Conservation (phyloP, 352 stramenopile species). For the Phytophthora pisi region DNA sequence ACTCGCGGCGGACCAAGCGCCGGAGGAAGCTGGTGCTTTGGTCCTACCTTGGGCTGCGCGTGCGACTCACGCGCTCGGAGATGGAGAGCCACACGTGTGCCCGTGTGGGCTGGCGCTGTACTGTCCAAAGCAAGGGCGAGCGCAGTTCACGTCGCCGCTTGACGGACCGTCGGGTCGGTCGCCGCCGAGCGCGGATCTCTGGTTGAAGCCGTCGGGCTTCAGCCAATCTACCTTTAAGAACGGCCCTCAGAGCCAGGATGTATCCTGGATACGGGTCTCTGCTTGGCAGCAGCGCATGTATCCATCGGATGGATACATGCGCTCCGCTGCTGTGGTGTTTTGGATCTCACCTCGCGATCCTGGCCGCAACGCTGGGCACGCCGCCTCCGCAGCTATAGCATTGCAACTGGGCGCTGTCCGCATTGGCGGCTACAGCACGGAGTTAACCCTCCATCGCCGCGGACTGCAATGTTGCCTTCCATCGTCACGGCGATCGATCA, state of each 20-base stretch:
- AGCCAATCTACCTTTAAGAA: no score
- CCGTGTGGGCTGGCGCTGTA: conserved; percentile 32
- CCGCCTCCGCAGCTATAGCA: neutral
- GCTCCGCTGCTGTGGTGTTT: neutral
- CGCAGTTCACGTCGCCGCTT: no score
- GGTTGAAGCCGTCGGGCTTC: neutral
- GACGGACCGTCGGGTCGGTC: no score
- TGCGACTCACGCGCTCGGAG: conserved; percentile 6
- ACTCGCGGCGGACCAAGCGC: conserved; percentile 17
- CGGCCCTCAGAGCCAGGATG: no score
- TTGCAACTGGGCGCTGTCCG: no score
- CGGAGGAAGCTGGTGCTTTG: conserved; percentile 2
- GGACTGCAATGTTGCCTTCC: neutral
- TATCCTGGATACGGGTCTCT: neutral
- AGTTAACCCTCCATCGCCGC: neutral
- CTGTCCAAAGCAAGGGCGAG: conserved; percentile 25
- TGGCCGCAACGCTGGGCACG: neutral
- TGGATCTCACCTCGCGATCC: neutral
- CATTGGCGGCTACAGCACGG: no score
- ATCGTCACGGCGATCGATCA: conserved; percentile 2
- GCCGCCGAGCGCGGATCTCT: neutral
- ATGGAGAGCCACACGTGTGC: conserved; percentile 21
- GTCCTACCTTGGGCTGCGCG: conserved; percentile 27
- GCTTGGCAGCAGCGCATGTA: neutral
- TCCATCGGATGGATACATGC: no score